Conservation (phyloP, 768 basidiomycete species). For the Phlebiopsis gigantea region DNA sequence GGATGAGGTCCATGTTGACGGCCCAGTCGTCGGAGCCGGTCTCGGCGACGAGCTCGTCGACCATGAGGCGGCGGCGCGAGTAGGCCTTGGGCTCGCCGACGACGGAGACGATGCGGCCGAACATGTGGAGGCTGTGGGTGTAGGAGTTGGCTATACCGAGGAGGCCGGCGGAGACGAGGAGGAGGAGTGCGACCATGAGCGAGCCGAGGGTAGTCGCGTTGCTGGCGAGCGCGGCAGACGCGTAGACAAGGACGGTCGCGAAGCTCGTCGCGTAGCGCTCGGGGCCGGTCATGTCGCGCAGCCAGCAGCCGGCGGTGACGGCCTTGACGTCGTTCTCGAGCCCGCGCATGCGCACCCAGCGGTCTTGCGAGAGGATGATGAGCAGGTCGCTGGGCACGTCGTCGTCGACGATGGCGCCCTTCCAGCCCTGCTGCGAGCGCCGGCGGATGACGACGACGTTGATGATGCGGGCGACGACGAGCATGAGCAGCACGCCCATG, state of each 20-base stretch:
- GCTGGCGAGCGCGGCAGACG: slow-evolving; percentile 8
- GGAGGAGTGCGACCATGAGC: slow-evolving; percentile 4
- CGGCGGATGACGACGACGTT: slow-evolving; percentile 5
- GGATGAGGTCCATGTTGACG: neutral
- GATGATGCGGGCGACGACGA: slow-evolving; percentile 3
- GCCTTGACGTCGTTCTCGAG: slow-evolving; percentile 8
- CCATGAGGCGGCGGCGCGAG: slow-evolving; percentile 1
- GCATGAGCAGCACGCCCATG: slow-evolving; percentile 6
- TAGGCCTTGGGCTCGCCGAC: neutral
- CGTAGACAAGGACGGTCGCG: slow-evolving; percentile 11
- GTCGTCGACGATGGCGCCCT: slow-evolving; percentile 3
- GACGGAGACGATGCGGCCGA: slow-evolving; percentile 1
- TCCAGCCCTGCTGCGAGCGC: slow-evolving; percentile 7
- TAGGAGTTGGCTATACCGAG: slow-evolving; percentile 8
- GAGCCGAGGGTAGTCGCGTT: slow-evolving; percentile 5
- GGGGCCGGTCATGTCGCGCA: neutral
- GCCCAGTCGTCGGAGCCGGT: slow-evolving; percentile 4
- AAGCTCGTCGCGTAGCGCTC: slow-evolving; percentile 4
- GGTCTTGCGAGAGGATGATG: slow-evolving; percentile 12
- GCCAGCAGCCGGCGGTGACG: slow-evolving; percentile 9
- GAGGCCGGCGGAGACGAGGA: slow-evolving; percentile 7
- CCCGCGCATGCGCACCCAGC: slow-evolving; percentile 10
- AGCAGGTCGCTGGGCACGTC: slow-evolving; percentile 1
- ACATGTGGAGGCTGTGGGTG: slow-evolving; percentile 6
- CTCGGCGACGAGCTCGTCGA: slow-evolving; percentile 3